Percentiles rank a stretch among this genome's conserved stretches.
phyloP scores from a whole-genome alignment of 1,284 basidiomycete species.

The Pseudozyma hubeiensis region DNA sequence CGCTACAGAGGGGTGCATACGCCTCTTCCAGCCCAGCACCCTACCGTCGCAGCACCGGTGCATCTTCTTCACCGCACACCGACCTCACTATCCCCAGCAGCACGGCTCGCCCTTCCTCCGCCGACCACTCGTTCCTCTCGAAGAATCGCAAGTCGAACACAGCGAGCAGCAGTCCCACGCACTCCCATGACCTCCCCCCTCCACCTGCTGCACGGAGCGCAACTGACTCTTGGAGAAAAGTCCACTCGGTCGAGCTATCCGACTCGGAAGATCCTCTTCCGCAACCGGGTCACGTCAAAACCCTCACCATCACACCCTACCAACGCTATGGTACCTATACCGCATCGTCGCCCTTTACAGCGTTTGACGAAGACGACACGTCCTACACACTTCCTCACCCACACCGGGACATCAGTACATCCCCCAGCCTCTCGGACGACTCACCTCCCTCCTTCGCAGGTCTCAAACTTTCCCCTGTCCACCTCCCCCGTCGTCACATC shows the following conservation, averaged over 20 bases:
- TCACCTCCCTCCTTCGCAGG: conserved; percentile 15
- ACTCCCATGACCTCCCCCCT: too few relatives aligned
- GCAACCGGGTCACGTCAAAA: conserved; percentile 1
- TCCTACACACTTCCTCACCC: conserved; percentile 1
- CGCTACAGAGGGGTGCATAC: background rate
- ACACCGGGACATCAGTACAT: background rate
- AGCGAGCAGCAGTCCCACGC: conserved; percentile 8
- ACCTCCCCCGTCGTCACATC: conserved; percentile 3
- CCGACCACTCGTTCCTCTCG: background rate
- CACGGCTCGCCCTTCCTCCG: conserved; percentile 3
- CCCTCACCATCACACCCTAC: conserved; percentile 43
- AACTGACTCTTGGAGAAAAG: conserved; percentile 9
- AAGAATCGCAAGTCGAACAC: too few relatives aligned
- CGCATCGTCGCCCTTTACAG: background rate
- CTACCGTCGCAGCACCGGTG: background rate
- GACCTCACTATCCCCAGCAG: conserved; percentile 36
- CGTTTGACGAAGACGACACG: conserved; percentile 17
- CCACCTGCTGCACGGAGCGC: background rate
- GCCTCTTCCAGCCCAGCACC: conserved; percentile 16
- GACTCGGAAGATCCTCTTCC: conserved; percentile 26
- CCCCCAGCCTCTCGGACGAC: background rate
- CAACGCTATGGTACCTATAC: conserved; percentile 32
- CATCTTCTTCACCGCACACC: conserved; percentile 28
- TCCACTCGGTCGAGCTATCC: conserved; percentile 29
- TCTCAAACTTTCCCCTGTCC: conserved; percentile 31